Percentiles rank a stretch among this genome's conserved stretches.
These are phyloP conservation scores for Pythium aphanidermatum DNA, from an alignment of 352 stramenopile genomes.

Conservation along the genomic window DNA sequence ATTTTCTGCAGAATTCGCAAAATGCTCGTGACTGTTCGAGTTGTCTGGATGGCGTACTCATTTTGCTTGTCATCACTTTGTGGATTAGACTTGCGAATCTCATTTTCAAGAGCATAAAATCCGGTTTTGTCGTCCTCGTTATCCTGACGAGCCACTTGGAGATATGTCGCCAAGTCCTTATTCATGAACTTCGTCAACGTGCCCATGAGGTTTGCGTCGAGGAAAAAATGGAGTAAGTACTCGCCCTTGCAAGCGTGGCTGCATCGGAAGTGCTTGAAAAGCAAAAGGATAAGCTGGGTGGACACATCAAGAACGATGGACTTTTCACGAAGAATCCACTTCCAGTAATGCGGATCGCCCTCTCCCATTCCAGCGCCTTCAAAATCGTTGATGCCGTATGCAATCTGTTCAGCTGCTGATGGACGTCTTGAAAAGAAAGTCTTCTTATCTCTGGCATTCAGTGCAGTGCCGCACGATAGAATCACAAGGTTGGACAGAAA, in stretches of 20 bases:
- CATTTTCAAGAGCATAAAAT: constrained; percentile 54
- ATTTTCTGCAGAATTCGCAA: constrained; percentile 76
- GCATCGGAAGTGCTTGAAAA: constrained; percentile 75
- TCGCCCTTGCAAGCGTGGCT: constrained; percentile 73
- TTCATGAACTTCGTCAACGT: constrained; percentile 86
- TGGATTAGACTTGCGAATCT: constrained; percentile 53
- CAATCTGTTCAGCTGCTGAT: constrained; percentile 39
- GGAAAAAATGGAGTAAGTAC: constrained; percentile 76
- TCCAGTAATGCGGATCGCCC: constrained; percentile 71
- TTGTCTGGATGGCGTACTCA: constrained; percentile 62
- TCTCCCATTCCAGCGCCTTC: constrained; percentile 25
- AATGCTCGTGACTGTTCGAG: constrained; percentile 69
- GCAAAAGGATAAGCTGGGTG: constrained; percentile 49
- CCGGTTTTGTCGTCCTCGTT: constrained; percentile 40
- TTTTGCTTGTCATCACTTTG: constrained; percentile 60
- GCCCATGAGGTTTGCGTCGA: constrained; percentile 62
- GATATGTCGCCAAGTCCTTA: constrained; percentile 72
- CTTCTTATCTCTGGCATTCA: constrained; percentile 76
- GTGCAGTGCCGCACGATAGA: constrained; percentile 52
- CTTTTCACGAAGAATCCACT: constrained; percentile 81
- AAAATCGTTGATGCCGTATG: constrained; percentile 43
- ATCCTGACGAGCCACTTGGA: constrained; percentile 63
- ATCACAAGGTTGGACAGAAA: constrained; percentile 65
- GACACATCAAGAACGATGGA: constrained; percentile 69
- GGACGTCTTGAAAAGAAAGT: constrained; percentile 66